These are phyloP conservation scores for Phytophthora multivora DNA, from an alignment of 352 stramenopile species.

Conservation along the genomic window DNA sequence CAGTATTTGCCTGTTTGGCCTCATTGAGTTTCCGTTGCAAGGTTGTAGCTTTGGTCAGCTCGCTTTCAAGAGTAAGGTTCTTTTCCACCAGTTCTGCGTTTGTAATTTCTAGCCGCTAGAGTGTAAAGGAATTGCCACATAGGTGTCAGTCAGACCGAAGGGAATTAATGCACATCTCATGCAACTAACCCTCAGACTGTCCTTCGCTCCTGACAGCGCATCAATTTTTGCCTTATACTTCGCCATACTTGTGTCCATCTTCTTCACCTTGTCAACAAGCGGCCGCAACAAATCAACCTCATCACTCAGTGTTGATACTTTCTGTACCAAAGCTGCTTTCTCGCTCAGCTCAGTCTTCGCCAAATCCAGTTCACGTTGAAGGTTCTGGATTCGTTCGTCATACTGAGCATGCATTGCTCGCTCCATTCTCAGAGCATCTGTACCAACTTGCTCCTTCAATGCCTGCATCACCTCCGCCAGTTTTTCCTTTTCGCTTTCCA, in stretches of 20 bases:
- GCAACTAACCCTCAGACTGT: slow-evolving; percentile 49
- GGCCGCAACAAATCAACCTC: slow-evolving; percentile 75
- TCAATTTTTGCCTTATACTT: slow-evolving; percentile 84
- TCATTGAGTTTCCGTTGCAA: slow-evolving; percentile 73
- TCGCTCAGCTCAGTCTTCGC: slow-evolving; percentile 37
- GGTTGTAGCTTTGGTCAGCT: slow-evolving; percentile 46
- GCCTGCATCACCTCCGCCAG: slow-evolving; percentile 41
- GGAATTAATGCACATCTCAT: not conserved
- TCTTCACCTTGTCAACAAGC: slow-evolving; percentile 47
- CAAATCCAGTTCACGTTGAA: slow-evolving; percentile 53
- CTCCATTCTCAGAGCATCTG: slow-evolving; percentile 67
- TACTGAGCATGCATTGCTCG: slow-evolving; percentile 49
- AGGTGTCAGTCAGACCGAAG: not conserved
- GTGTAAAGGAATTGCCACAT: not conserved
- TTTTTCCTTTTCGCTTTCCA: slow-evolving; percentile 34
- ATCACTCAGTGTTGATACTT: slow-evolving; percentile 52
- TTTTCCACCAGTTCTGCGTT: slow-evolving; percentile 63
- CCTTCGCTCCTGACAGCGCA: slow-evolving; percentile 53
- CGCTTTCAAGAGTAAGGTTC: slow-evolving; percentile 55
- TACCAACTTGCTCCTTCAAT: slow-evolving; percentile 46
- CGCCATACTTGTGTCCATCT: slow-evolving; percentile 46
- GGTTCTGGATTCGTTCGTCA: slow-evolving; percentile 51
- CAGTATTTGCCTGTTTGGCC: slow-evolving; percentile 68
- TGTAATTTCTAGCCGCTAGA: slow-evolving; percentile 57
- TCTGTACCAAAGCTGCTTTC: slow-evolving; percentile 38